These are phyloP conservation scores for Glycine latifolia DNA, from an alignment of 306 rosid genomes.

Conservation along the genomic window DNA sequence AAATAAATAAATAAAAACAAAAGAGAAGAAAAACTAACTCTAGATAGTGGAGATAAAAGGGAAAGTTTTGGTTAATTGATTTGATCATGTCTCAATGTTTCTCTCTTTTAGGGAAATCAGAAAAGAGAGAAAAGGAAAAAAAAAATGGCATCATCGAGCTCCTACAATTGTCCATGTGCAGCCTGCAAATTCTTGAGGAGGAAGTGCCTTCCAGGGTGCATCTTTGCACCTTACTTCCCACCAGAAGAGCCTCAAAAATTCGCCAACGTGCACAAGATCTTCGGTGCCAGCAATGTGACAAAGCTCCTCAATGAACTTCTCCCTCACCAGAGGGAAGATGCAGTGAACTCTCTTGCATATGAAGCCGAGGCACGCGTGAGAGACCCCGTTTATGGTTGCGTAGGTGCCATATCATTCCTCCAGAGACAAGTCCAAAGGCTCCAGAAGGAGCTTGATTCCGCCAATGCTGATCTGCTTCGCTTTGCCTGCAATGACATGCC, in stretches of 20 bases:
- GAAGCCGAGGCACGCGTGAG: slow-evolving; percentile 94
- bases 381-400: slow-evolving; percentile 95
- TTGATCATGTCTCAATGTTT: background rate
- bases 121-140: background rate
- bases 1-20: background rate
- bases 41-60: background rate
- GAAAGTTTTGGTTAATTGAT: slow-evolving; percentile 32
- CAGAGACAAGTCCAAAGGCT: slow-evolving; percentile 90
- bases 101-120: slow-evolving; percentile 38
- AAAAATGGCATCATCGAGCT: slow-evolving; percentile 67
- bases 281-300: slow-evolving; percentile 95
- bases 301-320: slow-evolving; percentile 94
- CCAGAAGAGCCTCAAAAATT: slow-evolving; percentile 97
- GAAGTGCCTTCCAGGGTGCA: slow-evolving; percentile 92
- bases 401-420: slow-evolving; percentile 90
- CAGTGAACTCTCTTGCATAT: slow-evolving; percentile 90
- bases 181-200: slow-evolving; percentile 96
- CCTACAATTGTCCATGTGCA: slow-evolving; percentile 93
- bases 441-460: slow-evolving; percentile 87
- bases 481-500: slow-evolving; percentile 60
- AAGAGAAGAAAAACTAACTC: background rate
- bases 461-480: slow-evolving; percentile 81
- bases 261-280: slow-evolving; percentile 93
- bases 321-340: slow-evolving; percentile 92
- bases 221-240: slow-evolving; percentile 94